Evolutionary conservation across 441 rosid species (phyloP).

Genomic region (Erodium moschatum): DNA sequence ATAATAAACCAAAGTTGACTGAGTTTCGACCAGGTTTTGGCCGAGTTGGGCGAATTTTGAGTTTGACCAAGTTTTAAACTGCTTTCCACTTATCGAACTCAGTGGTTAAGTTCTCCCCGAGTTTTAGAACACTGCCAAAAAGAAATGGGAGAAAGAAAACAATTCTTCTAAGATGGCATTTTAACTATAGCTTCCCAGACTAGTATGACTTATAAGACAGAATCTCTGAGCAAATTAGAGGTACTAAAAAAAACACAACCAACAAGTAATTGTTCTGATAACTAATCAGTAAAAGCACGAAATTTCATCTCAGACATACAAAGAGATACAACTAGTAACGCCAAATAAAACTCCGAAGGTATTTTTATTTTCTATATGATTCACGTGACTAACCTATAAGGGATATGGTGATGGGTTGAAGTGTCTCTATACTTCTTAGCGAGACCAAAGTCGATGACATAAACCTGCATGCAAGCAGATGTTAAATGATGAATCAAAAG

Average conservation of each 20-base stretch:
- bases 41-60: no score
- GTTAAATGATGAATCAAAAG: constrained; percentile 12
- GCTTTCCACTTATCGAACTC: no score
- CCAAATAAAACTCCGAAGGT: neutral
- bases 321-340: neutral
- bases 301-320: neutral
- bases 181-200: no score
- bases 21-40: no score
- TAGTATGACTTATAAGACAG: no score
- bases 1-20: no score
- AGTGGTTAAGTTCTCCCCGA: no score
- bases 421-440: constrained; percentile 93
- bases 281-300: no score
- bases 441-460: constrained; percentile 87
- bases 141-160: no score
- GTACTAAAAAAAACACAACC: neutral
- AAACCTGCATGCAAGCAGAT: constrained; percentile 44
- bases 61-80: no score
- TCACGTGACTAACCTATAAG: constrained; percentile 60
- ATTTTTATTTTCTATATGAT: neutral
- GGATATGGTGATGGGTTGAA: constrained; percentile 87
- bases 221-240: neutral
- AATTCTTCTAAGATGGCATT: no score
- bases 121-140: no score
- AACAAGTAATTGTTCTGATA: neutral